Evolutionary conservation across 202 grass and related monocot genomes (phyloP).

Genomic region (Tripidium arundinaceum): DNA sequence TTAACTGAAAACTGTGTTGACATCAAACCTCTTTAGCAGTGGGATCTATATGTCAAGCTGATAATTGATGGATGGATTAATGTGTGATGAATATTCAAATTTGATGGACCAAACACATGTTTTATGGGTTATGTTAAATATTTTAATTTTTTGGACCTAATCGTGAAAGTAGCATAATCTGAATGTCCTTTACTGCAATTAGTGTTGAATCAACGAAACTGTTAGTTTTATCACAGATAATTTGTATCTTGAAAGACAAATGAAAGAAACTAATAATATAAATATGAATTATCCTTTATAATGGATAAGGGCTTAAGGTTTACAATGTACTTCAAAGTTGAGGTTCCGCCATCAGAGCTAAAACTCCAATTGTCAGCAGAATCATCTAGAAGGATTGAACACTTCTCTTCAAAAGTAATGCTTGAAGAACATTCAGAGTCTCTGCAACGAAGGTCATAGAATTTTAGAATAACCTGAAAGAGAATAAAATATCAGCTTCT

Average conservation of each 20-base stretch:
- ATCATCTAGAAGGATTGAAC: constrained; percentile 69
- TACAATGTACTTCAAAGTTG: constrained; percentile 99
- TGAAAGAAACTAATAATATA: constrained; percentile 9
- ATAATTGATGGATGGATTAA: background rate
- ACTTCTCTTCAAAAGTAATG: constrained; percentile 64
- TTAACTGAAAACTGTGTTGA: background rate
- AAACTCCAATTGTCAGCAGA: constrained; percentile 81
- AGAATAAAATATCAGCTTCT: constrained; percentile 27
- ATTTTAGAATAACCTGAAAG: constrained; percentile 78
- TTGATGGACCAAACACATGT: background rate
- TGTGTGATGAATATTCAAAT: background rate
- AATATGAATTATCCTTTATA: constrained; percentile 9
- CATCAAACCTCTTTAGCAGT: constrained; percentile 1
- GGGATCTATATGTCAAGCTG: background rate
- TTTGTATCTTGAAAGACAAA: constrained; percentile 7
- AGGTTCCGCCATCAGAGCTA: constrained; percentile 63
- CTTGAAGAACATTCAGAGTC: constrained; percentile 46
- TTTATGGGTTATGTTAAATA: background rate
- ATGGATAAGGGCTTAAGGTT: constrained; percentile 48
- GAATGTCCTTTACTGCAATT: background rate
- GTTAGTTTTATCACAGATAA: background rate
- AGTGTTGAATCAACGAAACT: background rate
- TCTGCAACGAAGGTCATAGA: constrained; percentile 73
- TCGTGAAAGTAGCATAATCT: background rate
- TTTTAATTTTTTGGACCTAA: background rate